phyloP scores from a whole-genome alignment of 2,329 filamentous ascomycete species.

The Penicillium griseofulvum region DNA sequence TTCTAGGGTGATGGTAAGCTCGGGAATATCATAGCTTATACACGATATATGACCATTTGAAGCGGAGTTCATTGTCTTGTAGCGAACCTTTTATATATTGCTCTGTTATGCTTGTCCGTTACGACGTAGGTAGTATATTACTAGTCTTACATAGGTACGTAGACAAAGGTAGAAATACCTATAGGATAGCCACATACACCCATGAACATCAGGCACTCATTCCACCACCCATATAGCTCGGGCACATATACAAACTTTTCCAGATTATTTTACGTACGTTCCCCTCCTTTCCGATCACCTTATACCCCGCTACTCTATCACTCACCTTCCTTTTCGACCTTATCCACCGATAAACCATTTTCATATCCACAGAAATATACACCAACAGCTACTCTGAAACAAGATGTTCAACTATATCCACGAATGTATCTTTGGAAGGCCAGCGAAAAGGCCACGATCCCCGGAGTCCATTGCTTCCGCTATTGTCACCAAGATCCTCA shows the following conservation, averaged over 20 bases:
- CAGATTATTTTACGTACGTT: not conserved
- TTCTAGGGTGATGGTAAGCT: not conserved
- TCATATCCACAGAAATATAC: not conserved
- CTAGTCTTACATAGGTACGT: not conserved
- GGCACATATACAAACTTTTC: no score
- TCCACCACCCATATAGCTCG: no score
- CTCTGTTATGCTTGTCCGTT: not conserved
- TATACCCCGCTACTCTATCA: not conserved
- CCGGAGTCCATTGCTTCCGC: not conserved
- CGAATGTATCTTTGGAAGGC: not conserved
- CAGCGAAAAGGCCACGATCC: not conserved
- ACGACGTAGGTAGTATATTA: not conserved
- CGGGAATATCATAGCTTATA: not conserved
- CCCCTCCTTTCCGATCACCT: not conserved
- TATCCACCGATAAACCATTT: not conserved
- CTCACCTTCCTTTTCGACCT: not conserved
- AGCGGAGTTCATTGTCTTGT: not conserved
- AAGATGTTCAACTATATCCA: not conserved
- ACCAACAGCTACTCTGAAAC: not conserved
- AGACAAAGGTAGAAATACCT: not conserved
- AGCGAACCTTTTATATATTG: not conserved
- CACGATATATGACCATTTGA: constrained; percentile 5
- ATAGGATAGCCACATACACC: not conserved
- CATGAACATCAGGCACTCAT: not conserved
- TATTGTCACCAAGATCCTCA: not conserved